Percentiles rank a stretch among this genome's conserved stretches.
Conservation (phyloP, 352 stramenopile genomes). For the Vaucheria bursata region DNA sequence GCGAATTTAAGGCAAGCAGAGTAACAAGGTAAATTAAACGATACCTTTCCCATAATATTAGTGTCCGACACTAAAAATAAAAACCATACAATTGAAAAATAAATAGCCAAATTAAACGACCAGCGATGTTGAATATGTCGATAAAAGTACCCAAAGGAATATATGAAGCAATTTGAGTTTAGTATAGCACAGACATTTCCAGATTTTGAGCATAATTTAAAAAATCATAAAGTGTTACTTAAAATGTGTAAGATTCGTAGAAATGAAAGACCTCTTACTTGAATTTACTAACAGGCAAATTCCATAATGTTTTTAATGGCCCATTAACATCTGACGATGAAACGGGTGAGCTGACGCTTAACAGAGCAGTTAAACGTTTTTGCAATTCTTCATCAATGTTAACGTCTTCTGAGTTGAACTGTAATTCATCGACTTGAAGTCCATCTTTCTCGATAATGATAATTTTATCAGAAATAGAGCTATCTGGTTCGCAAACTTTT, state of each 20-base stretch:
- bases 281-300: not conserved
- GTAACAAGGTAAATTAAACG: too few species aligned
- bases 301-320: not conserved
- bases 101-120: too few species aligned
- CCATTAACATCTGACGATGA: not conserved
- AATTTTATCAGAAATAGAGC: too few species aligned
- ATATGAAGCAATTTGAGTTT: not conserved
- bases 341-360: not conserved
- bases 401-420: not conserved
- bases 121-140: too few species aligned
- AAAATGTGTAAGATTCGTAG: not conserved
- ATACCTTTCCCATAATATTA: too few species aligned
- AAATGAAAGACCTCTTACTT: too few species aligned
- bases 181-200: not conserved
- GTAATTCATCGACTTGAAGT: not conserved
- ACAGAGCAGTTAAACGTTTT: slow-evolving; percentile 25
- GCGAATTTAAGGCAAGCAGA: too few species aligned
- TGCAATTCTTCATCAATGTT: slow-evolving; percentile 21
- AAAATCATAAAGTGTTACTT: not conserved
- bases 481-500: too few species aligned
- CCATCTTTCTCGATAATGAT: not conserved
- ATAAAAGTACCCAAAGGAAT: not conserved
- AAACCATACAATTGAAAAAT: too few species aligned
- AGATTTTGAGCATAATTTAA: not conserved
- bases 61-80: too few species aligned